These are phyloP conservation scores for Saturnispora kantuleensis DNA, from an alignment of 805 yeast species.

Conservation along the genomic window DNA sequence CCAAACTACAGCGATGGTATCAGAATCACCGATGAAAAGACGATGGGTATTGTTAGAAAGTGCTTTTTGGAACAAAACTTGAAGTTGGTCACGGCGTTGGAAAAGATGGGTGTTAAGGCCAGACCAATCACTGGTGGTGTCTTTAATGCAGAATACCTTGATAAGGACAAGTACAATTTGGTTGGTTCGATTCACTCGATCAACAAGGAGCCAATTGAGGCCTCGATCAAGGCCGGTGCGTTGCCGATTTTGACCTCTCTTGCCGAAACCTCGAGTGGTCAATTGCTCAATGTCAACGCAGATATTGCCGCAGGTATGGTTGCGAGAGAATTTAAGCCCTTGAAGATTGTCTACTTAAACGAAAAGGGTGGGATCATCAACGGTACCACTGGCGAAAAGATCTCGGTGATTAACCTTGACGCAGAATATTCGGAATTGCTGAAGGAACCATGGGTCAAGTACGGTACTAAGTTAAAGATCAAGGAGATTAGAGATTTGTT, in stretches of 20 bases:
- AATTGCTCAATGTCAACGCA: conserved; percentile 93
- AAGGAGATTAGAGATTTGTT: conserved; percentile 92
- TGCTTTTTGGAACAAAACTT: conserved; percentile 94
- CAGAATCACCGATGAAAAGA: conserved; percentile 85
- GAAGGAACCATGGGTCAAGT: conserved; percentile 96
- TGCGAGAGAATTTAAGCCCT: conserved; percentile 93
- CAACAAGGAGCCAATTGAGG: conserved; percentile 83
- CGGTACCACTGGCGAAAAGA: conserved; percentile 84
- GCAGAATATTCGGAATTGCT: conserved; percentile 88
- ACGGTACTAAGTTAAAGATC: conserved; percentile 95
- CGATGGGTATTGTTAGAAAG: conserved; percentile 93
- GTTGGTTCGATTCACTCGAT: conserved; percentile 88
- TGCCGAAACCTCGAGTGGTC: conserved; percentile 96
- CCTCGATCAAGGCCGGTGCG: conserved; percentile 92
- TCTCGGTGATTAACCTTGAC: conserved; percentile 84
- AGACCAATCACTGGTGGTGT: conserved; percentile 98
- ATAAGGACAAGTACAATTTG: conserved; percentile 79
- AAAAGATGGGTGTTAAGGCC: conserved; percentile 93
- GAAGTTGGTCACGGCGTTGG: conserved; percentile 89
- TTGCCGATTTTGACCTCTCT: conserved; percentile 91
- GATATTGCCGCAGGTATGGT: conserved; percentile 98
- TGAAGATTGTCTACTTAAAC: conserved; percentile 89
- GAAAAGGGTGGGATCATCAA: conserved; percentile 97
- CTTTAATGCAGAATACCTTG: conserved; percentile 85
- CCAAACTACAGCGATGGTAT: conserved; percentile 96